phyloP scores from a whole-genome alignment of 1,284 basidiomycete species.

The Rhodotorula sp. region DNA sequence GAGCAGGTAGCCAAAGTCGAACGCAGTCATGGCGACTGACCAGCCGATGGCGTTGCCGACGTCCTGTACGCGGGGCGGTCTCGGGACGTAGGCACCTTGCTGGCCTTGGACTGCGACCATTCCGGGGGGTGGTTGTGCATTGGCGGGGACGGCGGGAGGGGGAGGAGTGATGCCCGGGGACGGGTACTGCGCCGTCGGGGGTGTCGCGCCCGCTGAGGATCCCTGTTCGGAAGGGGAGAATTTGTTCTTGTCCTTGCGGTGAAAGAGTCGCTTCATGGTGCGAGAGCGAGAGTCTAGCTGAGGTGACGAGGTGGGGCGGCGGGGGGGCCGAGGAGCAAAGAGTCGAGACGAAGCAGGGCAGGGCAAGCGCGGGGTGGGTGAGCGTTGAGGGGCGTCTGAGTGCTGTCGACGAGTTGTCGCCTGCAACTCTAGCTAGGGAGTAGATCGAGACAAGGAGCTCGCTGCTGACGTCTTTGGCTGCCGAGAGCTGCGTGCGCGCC shows the following conservation, averaged over 20 bases:
- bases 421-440: no score
- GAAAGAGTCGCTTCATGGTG: slow-evolving; percentile 34
- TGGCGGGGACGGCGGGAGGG: background rate
- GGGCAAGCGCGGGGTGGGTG: no score
- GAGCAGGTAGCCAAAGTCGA: slow-evolving; percentile 36
- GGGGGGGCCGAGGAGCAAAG: background rate
- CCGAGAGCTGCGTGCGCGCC: background rate
- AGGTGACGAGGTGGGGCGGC: background rate
- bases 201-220: no score
- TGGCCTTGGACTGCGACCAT: background rate
- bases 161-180: background rate
- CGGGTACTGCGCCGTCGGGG: background rate
- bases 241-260: slow-evolving; percentile 8
- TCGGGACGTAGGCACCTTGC: background rate
- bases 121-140: background rate
- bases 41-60: slow-evolving; percentile 38
- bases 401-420: no score
- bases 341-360: no score
- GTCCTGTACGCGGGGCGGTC: slow-evolving; percentile 25
- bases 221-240: no score
- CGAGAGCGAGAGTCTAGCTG: background rate
- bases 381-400: no score
- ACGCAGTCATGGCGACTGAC: slow-evolving; percentile 23
- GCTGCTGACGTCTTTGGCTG: no score
- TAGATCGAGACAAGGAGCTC: no score